Percentiles rank a stretch among this genome's conserved stretches.
phyloP scores from a whole-genome alignment of 805 yeast genomes.

The Peterozyma xylosa region DNA sequence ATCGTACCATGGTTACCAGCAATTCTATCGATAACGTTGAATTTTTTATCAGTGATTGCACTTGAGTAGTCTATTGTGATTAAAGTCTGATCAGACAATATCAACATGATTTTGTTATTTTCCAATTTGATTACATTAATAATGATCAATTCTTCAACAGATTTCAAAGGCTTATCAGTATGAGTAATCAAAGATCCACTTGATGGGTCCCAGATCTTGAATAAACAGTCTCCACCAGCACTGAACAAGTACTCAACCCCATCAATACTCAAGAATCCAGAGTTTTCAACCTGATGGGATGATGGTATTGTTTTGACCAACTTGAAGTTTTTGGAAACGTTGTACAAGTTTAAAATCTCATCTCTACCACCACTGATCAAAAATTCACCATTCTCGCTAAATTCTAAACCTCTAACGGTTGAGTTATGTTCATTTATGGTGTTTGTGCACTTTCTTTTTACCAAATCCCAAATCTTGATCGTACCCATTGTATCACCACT shows the following conservation, averaged over 20 bases:
- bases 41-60: conserved; percentile 15
- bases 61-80: conserved; percentile 18
- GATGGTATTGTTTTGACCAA: conserved; percentile 64
- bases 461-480: conserved; percentile 57
- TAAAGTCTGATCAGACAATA: conserved; percentile 82
- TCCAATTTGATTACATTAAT: conserved; percentile 40
- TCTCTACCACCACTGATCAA: conserved; percentile 89
- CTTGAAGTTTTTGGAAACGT: conserved; percentile 27
- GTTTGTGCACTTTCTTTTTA: conserved; percentile 59
- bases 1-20: conserved; percentile 96
- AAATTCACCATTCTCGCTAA: conserved; percentile 40
- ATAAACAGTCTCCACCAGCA: conserved; percentile 72
- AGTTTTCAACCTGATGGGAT: conserved; percentile 62
- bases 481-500: conserved; percentile 59
- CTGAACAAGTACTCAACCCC: conserved; percentile 40
- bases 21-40: conserved; percentile 33
- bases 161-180: conserved; percentile 39
- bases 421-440: conserved; percentile 67
- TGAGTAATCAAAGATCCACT: conserved; percentile 39
- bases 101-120: conserved; percentile 35
- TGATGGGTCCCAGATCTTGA: conserved; percentile 55
- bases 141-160: conserved; percentile 68
- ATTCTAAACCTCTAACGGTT: conserved; percentile 81
- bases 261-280: conserved; percentile 44
- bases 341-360: conserved; percentile 58